A percentile compares a stretch with the other conserved stretches of the same genome.
Conservation (phyloP, 2,329 filamentous ascomycete genomes). For the Aspergillus unguis region DNA sequence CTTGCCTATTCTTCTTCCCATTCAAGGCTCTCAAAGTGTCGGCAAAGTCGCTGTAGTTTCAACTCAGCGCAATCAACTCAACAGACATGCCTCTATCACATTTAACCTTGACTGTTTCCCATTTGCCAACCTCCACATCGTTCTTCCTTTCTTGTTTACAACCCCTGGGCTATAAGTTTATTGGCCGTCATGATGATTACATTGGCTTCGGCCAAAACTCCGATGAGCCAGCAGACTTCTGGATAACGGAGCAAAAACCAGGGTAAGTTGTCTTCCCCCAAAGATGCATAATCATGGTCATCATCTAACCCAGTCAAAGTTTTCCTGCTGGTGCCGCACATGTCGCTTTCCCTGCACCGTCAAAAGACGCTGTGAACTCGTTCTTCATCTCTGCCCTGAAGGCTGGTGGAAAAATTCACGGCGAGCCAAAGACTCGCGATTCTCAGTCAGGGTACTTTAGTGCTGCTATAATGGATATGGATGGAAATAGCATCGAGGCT, state of each 20-base stretch:
- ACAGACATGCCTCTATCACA: constrained; percentile 59
- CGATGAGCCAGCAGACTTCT: constrained; percentile 57
- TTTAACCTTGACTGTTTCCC: constrained; percentile 66
- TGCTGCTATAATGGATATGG: constrained; percentile 67
- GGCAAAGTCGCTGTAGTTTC: constrained; percentile 10
- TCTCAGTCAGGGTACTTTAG: constrained; percentile 57
- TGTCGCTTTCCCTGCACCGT: constrained; percentile 67
- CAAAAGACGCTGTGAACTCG: constrained; percentile 62
- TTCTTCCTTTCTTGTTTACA: constrained; percentile 80
- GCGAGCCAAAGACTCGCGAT: constrained; percentile 54
- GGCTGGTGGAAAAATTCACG: constrained; percentile 60
- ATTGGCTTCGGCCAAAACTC: constrained; percentile 60
- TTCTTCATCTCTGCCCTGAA: constrained; percentile 70
- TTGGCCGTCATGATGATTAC: constrained; percentile 59
- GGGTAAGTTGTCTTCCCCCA: constrained; percentile 44
- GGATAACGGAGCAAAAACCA: constrained; percentile 59
- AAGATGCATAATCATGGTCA: not conserved
- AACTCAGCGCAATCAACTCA: constrained; percentile 13
- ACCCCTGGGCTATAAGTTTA: constrained; percentile 71
- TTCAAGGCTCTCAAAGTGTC: too few relatives aligned
- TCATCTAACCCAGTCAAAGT: constrained; percentile 28
- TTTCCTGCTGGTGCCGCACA: constrained; percentile 55
- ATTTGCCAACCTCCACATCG: constrained; percentile 74
- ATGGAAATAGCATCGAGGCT: constrained; percentile 81
- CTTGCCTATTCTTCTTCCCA: not conserved